A percentile compares a stretch with the other conserved stretches of the same genome.
Evolutionary conservation across 495 filamentous ascomycete species (phyloP).

Genomic region (Aspergillus cavernicola): DNA sequence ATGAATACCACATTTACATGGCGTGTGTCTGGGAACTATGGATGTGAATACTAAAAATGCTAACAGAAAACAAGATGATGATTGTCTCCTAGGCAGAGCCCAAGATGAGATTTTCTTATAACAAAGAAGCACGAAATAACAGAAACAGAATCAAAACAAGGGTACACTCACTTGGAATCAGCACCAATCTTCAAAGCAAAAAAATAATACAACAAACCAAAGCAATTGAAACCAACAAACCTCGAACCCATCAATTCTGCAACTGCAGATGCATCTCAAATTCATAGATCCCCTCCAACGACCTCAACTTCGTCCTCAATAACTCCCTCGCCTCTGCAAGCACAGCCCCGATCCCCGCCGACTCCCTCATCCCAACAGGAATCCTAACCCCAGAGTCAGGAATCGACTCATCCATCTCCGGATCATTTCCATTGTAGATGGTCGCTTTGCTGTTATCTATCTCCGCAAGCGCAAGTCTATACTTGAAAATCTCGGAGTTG

Average conservation of each 20-base stretch:
- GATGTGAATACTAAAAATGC: neutral
- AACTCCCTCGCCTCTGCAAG: neutral
- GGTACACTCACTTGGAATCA: neutral
- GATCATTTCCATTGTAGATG: neutral
- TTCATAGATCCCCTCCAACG: neutral
- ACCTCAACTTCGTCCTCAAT: neutral
- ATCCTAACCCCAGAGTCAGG: neutral
- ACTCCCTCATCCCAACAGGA: neutral
- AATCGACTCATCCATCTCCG: neutral
- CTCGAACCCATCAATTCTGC: neutral
- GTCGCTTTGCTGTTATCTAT: slow-evolving; percentile 1
- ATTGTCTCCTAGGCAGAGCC: too few relatives aligned
- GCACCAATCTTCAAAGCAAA: too few relatives aligned
- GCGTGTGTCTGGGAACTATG: neutral
- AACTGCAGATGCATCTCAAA: neutral
- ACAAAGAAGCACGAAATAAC: neutral
- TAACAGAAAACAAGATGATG: neutral
- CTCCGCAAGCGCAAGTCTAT: slow-evolving; percentile 1
- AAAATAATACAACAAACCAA: too few relatives aligned
- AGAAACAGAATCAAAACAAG: neutral
- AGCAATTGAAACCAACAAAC: too few relatives aligned
- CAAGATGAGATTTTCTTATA: too few relatives aligned
- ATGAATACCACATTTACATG: neutral
- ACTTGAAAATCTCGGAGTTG: neutral
- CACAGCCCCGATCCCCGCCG: neutral